Base-by-base conservation (phyloP, 345 rosid species). In the Gossypium australe region DNA sequence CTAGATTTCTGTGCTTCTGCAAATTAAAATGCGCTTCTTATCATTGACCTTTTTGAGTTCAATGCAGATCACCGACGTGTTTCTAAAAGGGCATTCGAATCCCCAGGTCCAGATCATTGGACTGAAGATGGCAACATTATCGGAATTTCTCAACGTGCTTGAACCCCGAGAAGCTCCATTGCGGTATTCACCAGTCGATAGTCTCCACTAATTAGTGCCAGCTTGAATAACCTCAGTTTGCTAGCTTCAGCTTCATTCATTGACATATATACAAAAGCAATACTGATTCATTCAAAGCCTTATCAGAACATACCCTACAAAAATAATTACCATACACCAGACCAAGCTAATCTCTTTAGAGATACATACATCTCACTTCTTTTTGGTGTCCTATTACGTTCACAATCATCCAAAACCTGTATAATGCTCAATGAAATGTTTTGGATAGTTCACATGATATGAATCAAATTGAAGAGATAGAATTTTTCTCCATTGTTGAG, bases 31-130 rank as follows among this genome's bases (percentile, higher is more conserved):
- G 7, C 41, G 43, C 9, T 69, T 51, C 47, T 69, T 41, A 69
- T 69, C 43, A 1, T 20, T 24, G 45, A 69, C 17, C 55, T 53
- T 51, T 49, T 69, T 2, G 44, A 49, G 59, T 69, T 51, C 20
- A 27, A 49, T 49, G 72, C 72, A 69, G 72, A 52, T 69, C 38
- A 69, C 72, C 2, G 59, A 69, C 3, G 24, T 69, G 59, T 51
- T 69, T 51, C 59, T 51, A 16, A 16, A 29, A 9, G 72, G 72
- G 59, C 72, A 69, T 27, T 69, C 72, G 1, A 69, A 69, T 18
- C 12, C 59, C 44, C 22, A 27, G 22, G 59, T 69, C 22, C 44
- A 69, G 45, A 69, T 69, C 45, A 51, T 69, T 25, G 72, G 72
- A 49, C 44, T 48, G 25, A 49, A 69, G 41, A 17, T 51, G 59